Evolutionary conservation across 495 filamentous ascomycete genomes (phyloP).

Genomic region (Penicillium macrosclerotiorum): DNA sequence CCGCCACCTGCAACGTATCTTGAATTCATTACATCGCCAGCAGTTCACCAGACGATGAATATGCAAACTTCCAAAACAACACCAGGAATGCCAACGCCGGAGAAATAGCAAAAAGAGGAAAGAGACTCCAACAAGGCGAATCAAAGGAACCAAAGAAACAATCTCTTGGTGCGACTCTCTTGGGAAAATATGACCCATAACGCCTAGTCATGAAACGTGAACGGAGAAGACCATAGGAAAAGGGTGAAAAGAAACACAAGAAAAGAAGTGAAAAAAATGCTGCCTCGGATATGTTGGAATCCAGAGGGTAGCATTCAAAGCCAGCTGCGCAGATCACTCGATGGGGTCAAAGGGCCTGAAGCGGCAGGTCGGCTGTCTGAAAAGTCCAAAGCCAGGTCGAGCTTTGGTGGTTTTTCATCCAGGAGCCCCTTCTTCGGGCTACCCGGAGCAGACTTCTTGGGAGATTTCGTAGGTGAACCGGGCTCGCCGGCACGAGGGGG

Average conservation of each 20-base stretch:
- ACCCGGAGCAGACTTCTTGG: conserved; percentile 33
- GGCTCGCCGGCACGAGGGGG: conserved; percentile 44
- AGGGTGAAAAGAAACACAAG: conserved; percentile 18
- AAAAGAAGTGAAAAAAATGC: conserved; percentile 24
- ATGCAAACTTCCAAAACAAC: conserved; percentile 34
- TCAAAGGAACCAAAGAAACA: conserved; percentile 7
- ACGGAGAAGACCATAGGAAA: conserved; percentile 5
- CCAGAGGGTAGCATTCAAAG: conserved; percentile 22
- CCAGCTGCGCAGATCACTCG: conserved; percentile 39
- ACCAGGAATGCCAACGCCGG: conserved; percentile 39
- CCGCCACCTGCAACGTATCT: conserved; percentile 21
- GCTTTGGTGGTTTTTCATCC: conserved; percentile 41
- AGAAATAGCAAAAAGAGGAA: conserved; percentile 13
- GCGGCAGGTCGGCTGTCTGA: conserved; percentile 19
- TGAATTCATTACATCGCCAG: conserved; percentile 41
- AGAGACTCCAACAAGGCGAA: conserved; percentile 21
- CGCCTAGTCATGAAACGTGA: conserved; percentile 29
- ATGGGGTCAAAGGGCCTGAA: conserved; percentile 20
- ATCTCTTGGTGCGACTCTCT: conserved; percentile 7
- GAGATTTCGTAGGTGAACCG: conserved; percentile 42
- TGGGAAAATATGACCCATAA: conserved; percentile 23
- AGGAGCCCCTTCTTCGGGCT: conserved; percentile 40
- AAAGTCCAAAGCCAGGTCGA: conserved; percentile 39
- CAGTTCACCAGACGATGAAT: conserved; percentile 22
- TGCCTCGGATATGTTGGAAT: conserved; percentile 6